Conservation (phyloP, 495 filamentous ascomycete species). For the Apiosordaria backusii region DNA sequence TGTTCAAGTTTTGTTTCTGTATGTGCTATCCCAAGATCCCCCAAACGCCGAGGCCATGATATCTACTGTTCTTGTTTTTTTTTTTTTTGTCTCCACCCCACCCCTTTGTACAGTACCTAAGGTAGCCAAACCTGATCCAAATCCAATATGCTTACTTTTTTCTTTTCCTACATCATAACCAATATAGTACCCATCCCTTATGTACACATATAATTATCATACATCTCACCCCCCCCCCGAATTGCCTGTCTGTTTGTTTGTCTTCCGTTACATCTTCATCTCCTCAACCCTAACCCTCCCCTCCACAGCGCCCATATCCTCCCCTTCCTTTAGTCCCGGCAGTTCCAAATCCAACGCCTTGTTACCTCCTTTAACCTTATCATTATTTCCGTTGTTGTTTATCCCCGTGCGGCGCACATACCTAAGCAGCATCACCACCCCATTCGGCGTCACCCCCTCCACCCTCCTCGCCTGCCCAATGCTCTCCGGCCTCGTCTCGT, state of each 20-base stretch:
- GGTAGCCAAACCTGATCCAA: too few relatives aligned
- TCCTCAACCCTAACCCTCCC: conserved; percentile 38
- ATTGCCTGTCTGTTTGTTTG: neutral
- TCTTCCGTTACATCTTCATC: conserved; percentile 21
- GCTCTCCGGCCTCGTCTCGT: conserved; percentile 67
- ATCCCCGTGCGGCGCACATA: conserved; percentile 35
- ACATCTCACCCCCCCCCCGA: neutral
- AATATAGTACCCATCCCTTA: too few relatives aligned
- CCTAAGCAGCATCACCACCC: conserved; percentile 53
- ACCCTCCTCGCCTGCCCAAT: conserved; percentile 84
- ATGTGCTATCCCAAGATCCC: neutral
- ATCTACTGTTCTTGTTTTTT: too few relatives aligned
- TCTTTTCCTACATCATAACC: neutral
- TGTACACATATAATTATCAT: neutral
- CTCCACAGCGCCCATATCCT: conserved; percentile 38
- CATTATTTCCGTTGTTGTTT: conserved; percentile 21
- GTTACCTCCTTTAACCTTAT: neutral
- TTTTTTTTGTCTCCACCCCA: neutral
- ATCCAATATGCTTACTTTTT: neutral
- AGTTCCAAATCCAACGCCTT: conserved; percentile 28
- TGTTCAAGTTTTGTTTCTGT: neutral
- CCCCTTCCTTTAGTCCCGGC: conserved; percentile 18
- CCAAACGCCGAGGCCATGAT: conserved; percentile 2
- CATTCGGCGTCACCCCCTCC: conserved; percentile 71
- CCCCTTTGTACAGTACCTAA: too few relatives aligned